A percentile compares a stretch with the other conserved stretches of the same genome.
Evolutionary conservation across 495 filamentous ascomycete genomes (phyloP).

Genomic region (Aspergillus asperescens): DNA sequence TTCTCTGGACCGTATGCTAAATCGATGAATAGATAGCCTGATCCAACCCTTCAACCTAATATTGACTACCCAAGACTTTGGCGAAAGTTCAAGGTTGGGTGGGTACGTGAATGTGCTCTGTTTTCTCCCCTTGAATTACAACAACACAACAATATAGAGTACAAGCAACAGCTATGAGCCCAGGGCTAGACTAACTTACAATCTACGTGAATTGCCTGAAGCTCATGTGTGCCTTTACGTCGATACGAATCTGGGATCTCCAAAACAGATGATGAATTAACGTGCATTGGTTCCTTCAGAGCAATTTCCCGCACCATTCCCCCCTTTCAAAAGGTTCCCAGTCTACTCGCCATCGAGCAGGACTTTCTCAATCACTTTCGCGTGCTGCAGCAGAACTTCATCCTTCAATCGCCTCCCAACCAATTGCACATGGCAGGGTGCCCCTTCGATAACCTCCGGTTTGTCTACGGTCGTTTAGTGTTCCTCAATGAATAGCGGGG

Average conservation of each 20-base stretch:
- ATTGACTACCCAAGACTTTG: too few relatives aligned
- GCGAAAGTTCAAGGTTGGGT: too few relatives aligned
- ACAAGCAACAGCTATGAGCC: too few relatives aligned
- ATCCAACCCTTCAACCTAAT: too few relatives aligned
- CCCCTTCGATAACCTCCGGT: constrained; percentile 21
- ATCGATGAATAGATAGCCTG: too few relatives aligned
- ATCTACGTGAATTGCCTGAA: too few relatives aligned
- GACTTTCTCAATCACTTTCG: constrained; percentile 17
- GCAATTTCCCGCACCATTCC: not conserved
- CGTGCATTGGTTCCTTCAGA: not conserved
- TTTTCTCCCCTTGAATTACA: too few relatives aligned
- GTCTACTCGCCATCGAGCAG: not conserved
- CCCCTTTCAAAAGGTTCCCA: not conserved
- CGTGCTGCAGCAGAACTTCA: constrained; percentile 21
- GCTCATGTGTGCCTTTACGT: too few relatives aligned
- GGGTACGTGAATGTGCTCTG: too few relatives aligned
- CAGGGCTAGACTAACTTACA: too few relatives aligned
- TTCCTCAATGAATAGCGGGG: not conserved
- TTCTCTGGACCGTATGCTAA: too few relatives aligned
- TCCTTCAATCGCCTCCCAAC: constrained; percentile 26
- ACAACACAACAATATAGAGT: too few relatives aligned
- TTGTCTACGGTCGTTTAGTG: constrained; percentile 12
- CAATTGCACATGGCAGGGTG: constrained; percentile 29
- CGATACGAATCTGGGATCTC: not conserved
- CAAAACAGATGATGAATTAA: not conserved